These are phyloP conservation scores for Aspergillus cejpii DNA, from an alignment of 2,329 filamentous ascomycete species.

Conservation along the genomic window DNA sequence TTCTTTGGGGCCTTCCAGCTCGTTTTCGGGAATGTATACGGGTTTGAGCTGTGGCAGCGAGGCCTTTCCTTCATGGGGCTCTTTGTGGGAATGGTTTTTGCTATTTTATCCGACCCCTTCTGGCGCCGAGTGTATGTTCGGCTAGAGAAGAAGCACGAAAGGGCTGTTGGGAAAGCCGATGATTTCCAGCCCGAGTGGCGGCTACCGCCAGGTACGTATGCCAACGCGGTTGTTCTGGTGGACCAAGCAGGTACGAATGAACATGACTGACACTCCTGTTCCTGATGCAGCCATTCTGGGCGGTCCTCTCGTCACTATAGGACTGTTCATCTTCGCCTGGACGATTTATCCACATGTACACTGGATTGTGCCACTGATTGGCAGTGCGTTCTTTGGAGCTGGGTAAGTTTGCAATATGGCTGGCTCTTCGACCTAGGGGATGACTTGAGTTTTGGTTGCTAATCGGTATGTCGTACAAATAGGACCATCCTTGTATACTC, in stretches of 20 bases:
- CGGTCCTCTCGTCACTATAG: conserved; percentile 68
- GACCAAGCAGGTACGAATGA: no score
- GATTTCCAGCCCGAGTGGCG: conserved; percentile 79
- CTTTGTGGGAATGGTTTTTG: conserved; percentile 44
- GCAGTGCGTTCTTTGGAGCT: conserved; percentile 62
- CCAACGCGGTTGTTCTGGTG: no score
- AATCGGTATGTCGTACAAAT: conserved; percentile 16
- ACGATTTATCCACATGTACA: conserved; percentile 66
- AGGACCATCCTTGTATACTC: conserved; percentile 72
- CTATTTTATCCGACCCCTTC: conserved; percentile 41
- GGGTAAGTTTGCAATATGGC: conserved; percentile 49
- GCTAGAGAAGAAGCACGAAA: conserved; percentile 36
- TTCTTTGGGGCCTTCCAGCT: conserved; percentile 86
- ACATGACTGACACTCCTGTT: not conserved
- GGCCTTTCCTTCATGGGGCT: conserved; percentile 67
- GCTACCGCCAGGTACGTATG: conserved; percentile 57
- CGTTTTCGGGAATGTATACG: conserved; percentile 67
- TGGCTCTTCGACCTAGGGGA: conserved; percentile 28
- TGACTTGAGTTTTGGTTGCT: conserved; percentile 1
- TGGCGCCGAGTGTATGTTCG: conserved; percentile 43
- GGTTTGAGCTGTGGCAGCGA: conserved; percentile 69
- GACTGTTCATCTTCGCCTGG: conserved; percentile 86
- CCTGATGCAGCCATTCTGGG: conserved; percentile 53
- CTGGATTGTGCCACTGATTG: conserved; percentile 71
- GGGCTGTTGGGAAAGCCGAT: conserved; percentile 27